Conservation (phyloP, 257 asterid genomes). For the Solanum acaule region DNA sequence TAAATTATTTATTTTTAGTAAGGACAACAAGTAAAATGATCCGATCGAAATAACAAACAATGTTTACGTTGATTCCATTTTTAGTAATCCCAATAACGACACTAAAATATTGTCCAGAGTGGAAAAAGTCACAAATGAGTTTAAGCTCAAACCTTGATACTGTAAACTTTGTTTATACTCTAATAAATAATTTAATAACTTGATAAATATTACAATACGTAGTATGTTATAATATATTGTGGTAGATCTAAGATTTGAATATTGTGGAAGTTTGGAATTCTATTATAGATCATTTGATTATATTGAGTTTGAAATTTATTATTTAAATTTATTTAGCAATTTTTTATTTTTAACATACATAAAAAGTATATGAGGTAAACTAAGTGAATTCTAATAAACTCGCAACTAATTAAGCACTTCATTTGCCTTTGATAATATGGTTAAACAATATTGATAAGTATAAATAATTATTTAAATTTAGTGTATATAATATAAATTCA, state of each 20-base stretch:
- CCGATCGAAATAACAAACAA: background rate
- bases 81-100: background rate
- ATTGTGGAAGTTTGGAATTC: background rate
- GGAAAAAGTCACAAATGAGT: background rate
- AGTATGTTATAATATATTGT: background rate
- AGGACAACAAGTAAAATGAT: background rate
- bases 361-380: no score
- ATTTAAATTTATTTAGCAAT: background rate
- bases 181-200: background rate
- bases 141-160: background rate
- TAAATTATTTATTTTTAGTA: background rate
- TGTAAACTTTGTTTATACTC: background rate
- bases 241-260: background rate
- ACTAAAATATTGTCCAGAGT: background rate
- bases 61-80: background rate
- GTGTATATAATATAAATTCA: background rate
- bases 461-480: no score
- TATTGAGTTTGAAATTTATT: background rate
- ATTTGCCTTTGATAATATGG: background rate
- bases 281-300: background rate
- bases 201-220: background rate
- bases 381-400: background rate
- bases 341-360: no score
- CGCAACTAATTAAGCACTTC: background rate
- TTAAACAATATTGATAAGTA: background rate